Percentiles rank a stretch among this genome's conserved stretches.
phyloP scores from a whole-genome alignment of 176 grass and related monocot species.

The Oropetium thomaeum region DNA sequence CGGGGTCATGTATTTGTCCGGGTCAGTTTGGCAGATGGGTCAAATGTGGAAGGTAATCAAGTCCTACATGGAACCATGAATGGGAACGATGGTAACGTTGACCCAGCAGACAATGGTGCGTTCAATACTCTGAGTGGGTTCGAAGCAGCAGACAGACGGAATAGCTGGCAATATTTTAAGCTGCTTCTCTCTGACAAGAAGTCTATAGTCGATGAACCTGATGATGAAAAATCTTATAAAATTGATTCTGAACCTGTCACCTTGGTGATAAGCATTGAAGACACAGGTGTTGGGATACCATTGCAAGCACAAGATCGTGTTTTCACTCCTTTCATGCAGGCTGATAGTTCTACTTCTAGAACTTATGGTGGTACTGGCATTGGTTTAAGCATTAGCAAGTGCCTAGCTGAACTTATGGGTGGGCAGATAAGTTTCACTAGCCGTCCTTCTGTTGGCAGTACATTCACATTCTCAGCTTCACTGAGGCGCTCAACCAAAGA shows the following conservation, averaged over 20 bases:
- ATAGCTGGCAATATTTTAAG: slow-evolving; percentile 81
- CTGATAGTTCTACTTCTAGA: slow-evolving; percentile 93
- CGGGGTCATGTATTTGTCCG: slow-evolving; percentile 90
- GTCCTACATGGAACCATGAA: slow-evolving; percentile 38
- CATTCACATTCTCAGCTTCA: slow-evolving; percentile 78
- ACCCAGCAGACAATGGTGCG: slow-evolving; percentile 29
- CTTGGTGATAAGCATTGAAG: slow-evolving; percentile 75
- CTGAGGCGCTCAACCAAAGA: slow-evolving; percentile 48
- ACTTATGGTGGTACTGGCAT: slow-evolving; percentile 96
- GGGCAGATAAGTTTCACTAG: slow-evolving; percentile 89
- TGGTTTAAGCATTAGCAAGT: slow-evolving; percentile 96
- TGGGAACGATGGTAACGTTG: slow-evolving; percentile 48
- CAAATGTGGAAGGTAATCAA: slow-evolving; percentile 29
- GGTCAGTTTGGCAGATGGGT: slow-evolving; percentile 66
- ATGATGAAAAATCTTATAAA: slow-evolving; percentile 26
- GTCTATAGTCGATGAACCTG: slow-evolving; percentile 22
- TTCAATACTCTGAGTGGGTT: slow-evolving; percentile 90
- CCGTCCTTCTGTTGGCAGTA: slow-evolving; percentile 68
- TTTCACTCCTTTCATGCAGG: slow-evolving; percentile 95
- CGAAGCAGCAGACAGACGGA: slow-evolving; percentile 75
- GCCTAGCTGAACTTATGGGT: slow-evolving; percentile 86
- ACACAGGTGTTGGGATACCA: slow-evolving; percentile 94
- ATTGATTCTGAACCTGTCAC: slow-evolving; percentile 39
- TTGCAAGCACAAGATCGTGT: slow-evolving; percentile 82
- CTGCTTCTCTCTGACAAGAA: slow-evolving; percentile 59